Percentiles rank a stretch among this genome's conserved stretches.
Conservation (phyloP, 441 rosid genomes). For the Populus hybrid region DNA sequence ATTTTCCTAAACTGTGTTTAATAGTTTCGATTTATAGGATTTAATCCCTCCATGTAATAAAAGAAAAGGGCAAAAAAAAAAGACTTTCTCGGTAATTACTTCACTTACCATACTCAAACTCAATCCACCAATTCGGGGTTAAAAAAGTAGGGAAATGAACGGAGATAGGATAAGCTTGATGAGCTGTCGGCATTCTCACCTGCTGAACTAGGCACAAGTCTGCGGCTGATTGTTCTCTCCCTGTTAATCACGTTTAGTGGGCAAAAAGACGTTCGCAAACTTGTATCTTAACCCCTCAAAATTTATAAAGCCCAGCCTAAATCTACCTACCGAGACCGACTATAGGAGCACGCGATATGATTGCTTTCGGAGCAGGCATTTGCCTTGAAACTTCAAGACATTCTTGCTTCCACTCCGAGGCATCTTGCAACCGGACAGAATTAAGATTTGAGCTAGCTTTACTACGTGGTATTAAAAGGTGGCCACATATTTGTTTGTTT, state of each 20-base stretch:
- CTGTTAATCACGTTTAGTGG: neutral
- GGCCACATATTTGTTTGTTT: too few relatives aligned
- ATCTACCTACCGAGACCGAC: neutral
- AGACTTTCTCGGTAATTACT: neutral
- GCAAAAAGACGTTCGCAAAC: neutral
- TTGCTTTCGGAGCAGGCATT: constrained; percentile 8
- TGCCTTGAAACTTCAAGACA: neutral
- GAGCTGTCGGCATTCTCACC: too few relatives aligned
- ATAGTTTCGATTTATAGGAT: neutral
- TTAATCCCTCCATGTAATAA: neutral
- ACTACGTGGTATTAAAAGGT: too few relatives aligned
- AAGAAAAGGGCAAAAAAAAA: neutral
- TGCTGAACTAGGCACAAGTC: too few relatives aligned
- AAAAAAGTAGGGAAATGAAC: neutral
- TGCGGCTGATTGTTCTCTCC: neutral
- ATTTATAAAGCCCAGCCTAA: neutral
- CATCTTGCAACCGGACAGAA: constrained; percentile 5
- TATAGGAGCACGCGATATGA: neutral
- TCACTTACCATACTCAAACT: neutral
- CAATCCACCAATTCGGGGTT: neutral
- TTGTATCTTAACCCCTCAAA: neutral
- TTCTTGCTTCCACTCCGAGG: constrained; percentile 37
- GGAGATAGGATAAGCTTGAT: too few relatives aligned
- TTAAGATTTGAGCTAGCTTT: neutral
- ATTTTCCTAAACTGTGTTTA: neutral